These are phyloP conservation scores for Phylloporus arenicola DNA, from an alignment of 768 basidiomycete species.

Conservation along the genomic window DNA sequence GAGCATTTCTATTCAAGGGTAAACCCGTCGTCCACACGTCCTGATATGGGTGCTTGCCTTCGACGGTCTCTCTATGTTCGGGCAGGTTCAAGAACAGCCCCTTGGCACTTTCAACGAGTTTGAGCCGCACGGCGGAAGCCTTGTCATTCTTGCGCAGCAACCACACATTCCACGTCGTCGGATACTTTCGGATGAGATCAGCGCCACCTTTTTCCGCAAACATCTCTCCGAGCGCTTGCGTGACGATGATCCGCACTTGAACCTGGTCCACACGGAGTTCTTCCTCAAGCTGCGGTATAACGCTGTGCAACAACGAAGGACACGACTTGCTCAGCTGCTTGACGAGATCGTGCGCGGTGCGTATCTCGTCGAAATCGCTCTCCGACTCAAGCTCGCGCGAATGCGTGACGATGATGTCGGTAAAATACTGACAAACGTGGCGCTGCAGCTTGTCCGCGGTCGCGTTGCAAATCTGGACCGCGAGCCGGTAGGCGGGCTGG, in stretches of 20 bases:
- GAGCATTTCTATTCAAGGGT: conserved; percentile 45
- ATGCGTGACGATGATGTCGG: conserved; percentile 71
- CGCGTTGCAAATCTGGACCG: conserved; percentile 78
- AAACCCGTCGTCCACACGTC: not conserved
- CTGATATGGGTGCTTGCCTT: conserved; percentile 48
- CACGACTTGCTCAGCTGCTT: conserved; percentile 75
- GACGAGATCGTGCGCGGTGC: conserved; percentile 79
- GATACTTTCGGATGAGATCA: conserved; percentile 77
- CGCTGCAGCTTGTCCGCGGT: conserved; percentile 85
- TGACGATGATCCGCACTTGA: conserved; percentile 71
- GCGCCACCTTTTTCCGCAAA: conserved; percentile 69
- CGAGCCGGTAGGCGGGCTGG: conserved; percentile 74
- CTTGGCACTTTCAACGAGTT: conserved; percentile 67
- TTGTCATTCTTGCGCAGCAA: conserved; percentile 74
- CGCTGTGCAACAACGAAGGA: conserved; percentile 78
- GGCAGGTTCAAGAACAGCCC: conserved; percentile 59
- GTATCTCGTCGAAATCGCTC: conserved; percentile 62
- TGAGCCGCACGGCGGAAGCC: conserved; percentile 59
- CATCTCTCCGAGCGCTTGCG: conserved; percentile 85
- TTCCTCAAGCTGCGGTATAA: conserved; percentile 90
- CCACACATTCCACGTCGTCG: conserved; percentile 84
- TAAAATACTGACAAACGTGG: conserved; percentile 87
- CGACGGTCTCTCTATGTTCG: conserved; percentile 63
- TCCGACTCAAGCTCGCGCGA: conserved; percentile 49
- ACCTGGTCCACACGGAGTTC: conserved; percentile 76